Conservation (phyloP, 306 rosid species). For the cucumber (Cucumis sativus) region Cucumber_9930_V3 NC_026658.2:6447501-6448000, state of each 20-base stretch:
- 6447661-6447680: conserved; percentile 34
- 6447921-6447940: neutral
- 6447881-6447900: neutral
- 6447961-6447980: neutral
- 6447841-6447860: neutral
- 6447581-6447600: conserved; percentile 61
- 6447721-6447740: conserved; percentile 18
- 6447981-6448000: neutral
- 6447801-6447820: neutral
- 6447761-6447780: neutral
- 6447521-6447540: neutral
- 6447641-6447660: conserved; percentile 77
- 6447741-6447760: neutral
- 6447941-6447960: neutral
- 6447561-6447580: conserved; percentile 86
- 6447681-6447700: conserved; percentile 24
- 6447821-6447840: neutral
- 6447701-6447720: conserved; percentile 21
- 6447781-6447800: neutral
- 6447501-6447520: conserved; percentile 7
- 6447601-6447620: conserved; percentile 80
- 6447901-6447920: neutral
- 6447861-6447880: neutral
- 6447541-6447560: conserved; percentile 30
- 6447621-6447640: conserved; percentile 78